These are phyloP conservation scores for Penicillium antarcticum DNA, from an alignment of 495 filamentous ascomycete species.

Conservation along the genomic window DNA sequence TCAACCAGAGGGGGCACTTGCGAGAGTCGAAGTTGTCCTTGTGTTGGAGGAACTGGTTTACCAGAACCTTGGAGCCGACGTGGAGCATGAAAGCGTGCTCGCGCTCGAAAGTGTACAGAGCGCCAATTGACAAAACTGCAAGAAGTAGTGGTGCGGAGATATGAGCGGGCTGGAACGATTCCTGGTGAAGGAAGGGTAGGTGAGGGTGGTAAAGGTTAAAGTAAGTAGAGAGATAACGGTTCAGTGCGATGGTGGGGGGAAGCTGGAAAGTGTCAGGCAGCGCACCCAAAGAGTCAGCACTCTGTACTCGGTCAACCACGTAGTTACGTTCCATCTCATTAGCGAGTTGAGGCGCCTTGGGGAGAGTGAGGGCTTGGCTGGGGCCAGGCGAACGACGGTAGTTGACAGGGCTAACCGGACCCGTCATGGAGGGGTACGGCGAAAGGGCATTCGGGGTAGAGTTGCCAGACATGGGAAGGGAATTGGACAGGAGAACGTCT, in stretches of 20 bases:
- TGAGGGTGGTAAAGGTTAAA: constrained; percentile 97
- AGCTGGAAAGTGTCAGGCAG: constrained; percentile 87
- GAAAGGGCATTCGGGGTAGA: constrained; percentile 80
- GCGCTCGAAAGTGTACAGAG: constrained; percentile 94
- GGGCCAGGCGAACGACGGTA: constrained; percentile 67
- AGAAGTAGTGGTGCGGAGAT: constrained; percentile 79
- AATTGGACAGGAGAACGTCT: constrained; percentile 64
- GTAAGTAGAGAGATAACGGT: constrained; percentile 90
- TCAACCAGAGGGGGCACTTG: constrained; percentile 95
- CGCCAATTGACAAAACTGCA: constrained; percentile 91
- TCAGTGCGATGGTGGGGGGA: constrained; percentile 71
- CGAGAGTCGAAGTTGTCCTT: constrained; percentile 99
- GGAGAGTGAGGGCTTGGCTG: constrained; percentile 59
- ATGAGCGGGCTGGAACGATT: constrained; percentile 78
- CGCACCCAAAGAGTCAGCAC: constrained; percentile 73
- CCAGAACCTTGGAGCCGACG: constrained; percentile 92
- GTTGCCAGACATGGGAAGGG: constrained; percentile 64
- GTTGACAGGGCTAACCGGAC: constrained; percentile 67
- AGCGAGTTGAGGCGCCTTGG: constrained; percentile 61
- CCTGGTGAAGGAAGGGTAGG: constrained; percentile 91
- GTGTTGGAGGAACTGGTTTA: constrained; percentile 95
- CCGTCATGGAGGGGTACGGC: constrained; percentile 71
- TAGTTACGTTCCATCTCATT: constrained; percentile 78
- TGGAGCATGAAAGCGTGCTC: constrained; percentile 96
- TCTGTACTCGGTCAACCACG: constrained; percentile 81